These are phyloP conservation scores for Cochlearia excelsa DNA, from an alignment of 345 rosid species.

Conservation along the genomic window DNA sequence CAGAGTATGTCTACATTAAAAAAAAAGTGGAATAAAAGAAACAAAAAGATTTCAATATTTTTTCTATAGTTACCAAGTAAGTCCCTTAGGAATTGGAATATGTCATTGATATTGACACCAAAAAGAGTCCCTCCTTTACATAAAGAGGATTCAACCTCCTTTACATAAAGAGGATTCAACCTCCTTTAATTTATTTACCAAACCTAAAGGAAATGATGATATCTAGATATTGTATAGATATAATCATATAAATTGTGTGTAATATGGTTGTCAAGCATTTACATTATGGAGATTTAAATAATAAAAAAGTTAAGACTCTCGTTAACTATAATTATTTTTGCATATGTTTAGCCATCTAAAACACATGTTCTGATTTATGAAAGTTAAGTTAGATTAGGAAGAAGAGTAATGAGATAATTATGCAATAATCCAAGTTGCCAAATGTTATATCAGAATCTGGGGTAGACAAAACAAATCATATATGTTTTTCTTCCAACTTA, in stretches of 20 bases:
- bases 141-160: conserved; percentile 22
- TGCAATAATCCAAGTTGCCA: conserved; percentile 28
- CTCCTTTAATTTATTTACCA: conserved; percentile 6
- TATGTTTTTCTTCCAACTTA: conserved; percentile 10
- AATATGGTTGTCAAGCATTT: conserved; percentile 13
- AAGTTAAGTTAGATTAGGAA: conserved; percentile 2
- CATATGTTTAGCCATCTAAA: too few species aligned
- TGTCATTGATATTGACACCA: conserved; percentile 19
- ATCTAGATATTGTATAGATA: conserved; percentile 22
- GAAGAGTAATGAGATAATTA: conserved; percentile 9
- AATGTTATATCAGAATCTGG: conserved; percentile 20
- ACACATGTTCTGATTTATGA: too few species aligned
- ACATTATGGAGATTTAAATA: conserved; percentile 2
- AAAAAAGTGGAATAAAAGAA: too few species aligned
- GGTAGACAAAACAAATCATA: conserved; percentile 11
- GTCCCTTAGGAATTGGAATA: too few species aligned
- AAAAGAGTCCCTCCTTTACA: conserved; percentile 15
- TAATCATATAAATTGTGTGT: background rate
- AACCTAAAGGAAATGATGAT: conserved; percentile 18
- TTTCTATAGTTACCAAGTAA: too few species aligned
- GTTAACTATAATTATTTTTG: background rate
- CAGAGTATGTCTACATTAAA: too few species aligned
- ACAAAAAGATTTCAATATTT: too few species aligned
- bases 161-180: conserved; percentile 19
- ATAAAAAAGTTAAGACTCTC: background rate